Conservation (phyloP, 306 rosid species). For the Quercus ilex region DNA sequence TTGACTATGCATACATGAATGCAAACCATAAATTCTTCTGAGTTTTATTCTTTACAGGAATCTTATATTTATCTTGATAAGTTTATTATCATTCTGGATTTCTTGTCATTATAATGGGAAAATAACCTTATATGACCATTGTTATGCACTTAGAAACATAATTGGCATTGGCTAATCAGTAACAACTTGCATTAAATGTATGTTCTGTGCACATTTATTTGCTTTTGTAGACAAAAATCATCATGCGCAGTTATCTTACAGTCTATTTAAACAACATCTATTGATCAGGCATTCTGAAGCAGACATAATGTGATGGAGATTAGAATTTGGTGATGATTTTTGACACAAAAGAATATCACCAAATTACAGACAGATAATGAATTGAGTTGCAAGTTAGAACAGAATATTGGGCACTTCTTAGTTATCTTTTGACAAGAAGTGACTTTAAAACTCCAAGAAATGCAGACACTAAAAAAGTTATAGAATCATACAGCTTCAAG, state of each 20-base stretch:
- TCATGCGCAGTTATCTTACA: neutral
- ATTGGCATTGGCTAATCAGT: too few relatives aligned
- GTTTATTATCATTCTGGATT: neutral
- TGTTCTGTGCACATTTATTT: neutral
- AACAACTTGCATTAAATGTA: too few relatives aligned
- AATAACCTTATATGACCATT: too few relatives aligned
- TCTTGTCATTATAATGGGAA: neutral
- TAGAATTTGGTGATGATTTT: neutral
- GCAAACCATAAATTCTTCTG: neutral
- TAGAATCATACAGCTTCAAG: neutral
- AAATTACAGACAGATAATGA: neutral
- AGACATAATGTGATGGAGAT: too few relatives aligned
- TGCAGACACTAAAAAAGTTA: neutral
- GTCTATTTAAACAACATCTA: neutral
- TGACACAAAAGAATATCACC: neutral
- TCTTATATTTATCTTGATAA: neutral
- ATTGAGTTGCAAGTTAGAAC: neutral
- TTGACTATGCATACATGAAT: too few relatives aligned
- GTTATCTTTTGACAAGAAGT: neutral
- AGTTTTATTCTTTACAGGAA: neutral
- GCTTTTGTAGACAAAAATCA: neutral
- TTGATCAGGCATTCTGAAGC: neutral
- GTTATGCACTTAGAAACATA: too few relatives aligned
- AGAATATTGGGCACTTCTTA: neutral
- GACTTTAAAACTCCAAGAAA: neutral